Base-by-base conservation (phyloP, 2,329 filamentous ascomycete species). In the Tolypocladium pustulatum region DNA sequence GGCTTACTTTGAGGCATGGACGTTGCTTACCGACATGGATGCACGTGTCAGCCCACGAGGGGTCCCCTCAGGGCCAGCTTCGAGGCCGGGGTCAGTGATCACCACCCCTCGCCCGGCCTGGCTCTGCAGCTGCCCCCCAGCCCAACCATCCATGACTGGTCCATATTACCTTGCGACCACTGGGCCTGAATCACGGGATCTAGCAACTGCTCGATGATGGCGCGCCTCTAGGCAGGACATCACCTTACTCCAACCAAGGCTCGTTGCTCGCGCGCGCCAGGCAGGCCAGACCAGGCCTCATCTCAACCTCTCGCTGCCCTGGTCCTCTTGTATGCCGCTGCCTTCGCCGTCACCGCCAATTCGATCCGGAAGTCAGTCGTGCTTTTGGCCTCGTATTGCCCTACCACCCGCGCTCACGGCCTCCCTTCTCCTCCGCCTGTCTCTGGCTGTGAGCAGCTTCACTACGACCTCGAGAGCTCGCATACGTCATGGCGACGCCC, bases 11-110 rank as follows among this genome's bases (percentile, higher is more conserved):
- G 30, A 22, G 34, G 30, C 20, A 30, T 51, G 43, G 22, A 17
- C 43, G 13, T 49, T n/a, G 54, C 54, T 55, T 25, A 32, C 54
- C 54, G 54, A 41, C 55, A 43, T 43, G 55, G 55, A 57, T 57
- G 55, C 41, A 51, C 68, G 68, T 72, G 69, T 72, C 68, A 70
- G 64, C 62, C 67, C 60, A 66, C 62, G 57, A 65, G 61, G 62
- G 67, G 66, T 58, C 58, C 40, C 40, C 54, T n/a, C 49, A 34
- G 30, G 13, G 17, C 54, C 53, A 40, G 51, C 36, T 27, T 25
- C 10, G 52, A 46, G 4, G 20, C 49, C 30, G 17, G 27, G 30
- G 55, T 49, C 55, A 36, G 22, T 49, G 55, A 46, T 36, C 55
- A 56, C 52, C 32, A 17, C 52, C 52, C 52, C 52, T 54, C 46